Evolutionary conservation across 164 flowering plant genomes (phyloP).

Genomic region (Vitis labrusca): DNA sequence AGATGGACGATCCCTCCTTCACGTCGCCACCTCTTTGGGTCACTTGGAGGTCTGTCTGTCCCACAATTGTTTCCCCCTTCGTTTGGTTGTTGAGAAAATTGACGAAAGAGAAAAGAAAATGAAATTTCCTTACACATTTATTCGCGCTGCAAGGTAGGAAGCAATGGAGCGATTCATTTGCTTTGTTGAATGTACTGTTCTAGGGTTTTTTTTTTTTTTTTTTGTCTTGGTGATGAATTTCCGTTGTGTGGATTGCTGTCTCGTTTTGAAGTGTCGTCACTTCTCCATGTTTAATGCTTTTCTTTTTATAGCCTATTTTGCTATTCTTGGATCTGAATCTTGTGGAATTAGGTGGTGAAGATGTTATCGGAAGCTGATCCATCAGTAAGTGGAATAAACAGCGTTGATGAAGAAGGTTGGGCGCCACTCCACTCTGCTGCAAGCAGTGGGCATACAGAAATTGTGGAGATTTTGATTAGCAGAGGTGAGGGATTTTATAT

Average conservation of each 20-base stretch:
- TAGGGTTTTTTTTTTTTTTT: too few relatives aligned
- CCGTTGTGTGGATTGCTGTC: too few relatives aligned
- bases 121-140: too few relatives aligned
- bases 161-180: too few relatives aligned
- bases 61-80: not conserved
- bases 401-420: constrained; percentile 94
- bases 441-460: constrained; percentile 72
- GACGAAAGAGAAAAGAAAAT: too few relatives aligned
- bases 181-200: too few relatives aligned
- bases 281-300: too few relatives aligned
- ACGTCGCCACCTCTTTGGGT: constrained; percentile 69
- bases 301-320: not conserved
- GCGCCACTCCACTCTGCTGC: constrained; percentile 92
- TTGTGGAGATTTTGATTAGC: constrained; percentile 57
- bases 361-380: constrained; percentile 49
- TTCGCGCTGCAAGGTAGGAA: too few relatives aligned
- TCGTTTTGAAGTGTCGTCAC: too few relatives aligned
- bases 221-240: not conserved
- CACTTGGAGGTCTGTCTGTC: constrained; percentile 45
- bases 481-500: constrained; percentile 39
- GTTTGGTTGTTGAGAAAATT: not conserved
- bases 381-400: constrained; percentile 47
- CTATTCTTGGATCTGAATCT: not conserved
- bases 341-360: constrained; percentile 53
- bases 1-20: constrained; percentile 87